phyloP scores from a whole-genome alignment of 2,329 filamentous ascomycete genomes.

The Penicillium psychrosexuale region DNA sequence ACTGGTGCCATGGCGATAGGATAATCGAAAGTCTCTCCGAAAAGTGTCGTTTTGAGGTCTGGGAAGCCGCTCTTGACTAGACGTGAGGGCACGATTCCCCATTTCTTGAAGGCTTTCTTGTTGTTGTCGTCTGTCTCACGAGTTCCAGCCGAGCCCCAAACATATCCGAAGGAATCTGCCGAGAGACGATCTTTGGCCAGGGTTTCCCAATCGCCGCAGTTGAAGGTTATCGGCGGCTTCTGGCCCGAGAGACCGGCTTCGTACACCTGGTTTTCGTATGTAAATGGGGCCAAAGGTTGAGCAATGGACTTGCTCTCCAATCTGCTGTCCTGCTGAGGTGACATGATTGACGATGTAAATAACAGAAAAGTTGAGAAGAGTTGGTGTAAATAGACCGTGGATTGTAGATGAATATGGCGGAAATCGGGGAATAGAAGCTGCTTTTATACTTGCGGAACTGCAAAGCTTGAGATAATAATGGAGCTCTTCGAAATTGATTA shows the following conservation, averaged over 20 bases:
- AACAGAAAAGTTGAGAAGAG: no score
- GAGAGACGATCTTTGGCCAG: conserved; percentile 51
- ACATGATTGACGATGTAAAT: neutral
- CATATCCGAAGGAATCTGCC: conserved; percentile 56
- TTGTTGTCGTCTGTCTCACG: conserved; percentile 31
- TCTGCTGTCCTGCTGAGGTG: neutral
- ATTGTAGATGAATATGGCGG: neutral
- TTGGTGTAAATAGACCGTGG: neutral
- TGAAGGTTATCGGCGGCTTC: conserved; percentile 53
- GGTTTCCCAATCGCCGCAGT: conserved; percentile 54
- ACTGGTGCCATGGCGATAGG: conserved; percentile 65
- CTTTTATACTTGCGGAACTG: neutral
- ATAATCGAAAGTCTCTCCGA: conserved; percentile 47
- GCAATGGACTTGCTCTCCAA: neutral
- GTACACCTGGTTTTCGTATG: conserved; percentile 46
- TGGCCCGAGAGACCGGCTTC: conserved; percentile 46
- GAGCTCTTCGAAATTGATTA: neutral
- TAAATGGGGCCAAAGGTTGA: neutral
- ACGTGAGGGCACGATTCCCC: conserved; percentile 27
- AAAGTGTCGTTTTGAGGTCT: conserved; percentile 51
- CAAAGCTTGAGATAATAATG: neutral
- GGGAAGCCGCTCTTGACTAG: conserved; percentile 37
- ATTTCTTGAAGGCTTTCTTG: conserved; percentile 29
- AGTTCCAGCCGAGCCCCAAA: conserved; percentile 54
- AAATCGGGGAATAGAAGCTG: neutral